These are phyloP conservation scores for Gossypium arboreum DNA, from an alignment of 345 rosid species.

Conservation along the genomic window DNA sequence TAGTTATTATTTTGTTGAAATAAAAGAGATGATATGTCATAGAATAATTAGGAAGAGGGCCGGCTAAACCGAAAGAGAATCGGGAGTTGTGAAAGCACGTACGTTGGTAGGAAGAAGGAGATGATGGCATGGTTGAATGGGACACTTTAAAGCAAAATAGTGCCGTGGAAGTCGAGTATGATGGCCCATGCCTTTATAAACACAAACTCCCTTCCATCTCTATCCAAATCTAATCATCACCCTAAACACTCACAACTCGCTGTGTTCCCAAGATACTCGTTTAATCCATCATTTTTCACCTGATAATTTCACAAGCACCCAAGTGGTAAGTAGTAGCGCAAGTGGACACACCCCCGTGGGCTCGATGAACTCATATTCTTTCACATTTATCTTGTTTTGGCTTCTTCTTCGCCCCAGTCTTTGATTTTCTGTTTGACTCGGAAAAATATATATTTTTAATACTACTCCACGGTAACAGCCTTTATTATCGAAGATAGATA, in stretches of 20 bases:
- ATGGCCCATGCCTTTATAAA: background rate
- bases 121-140: background rate
- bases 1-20: too few relatives aligned
- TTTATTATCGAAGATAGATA: background rate
- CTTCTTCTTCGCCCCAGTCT: background rate
- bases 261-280: background rate
- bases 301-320: background rate
- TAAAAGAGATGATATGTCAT: too few relatives aligned
- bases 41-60: background rate
- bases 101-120: background rate
- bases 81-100: slow-evolving; percentile 1
- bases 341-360: background rate
- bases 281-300: background rate
- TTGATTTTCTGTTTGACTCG: slow-evolving; percentile 1
- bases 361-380: background rate
- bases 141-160: background rate
- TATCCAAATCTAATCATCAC: background rate
- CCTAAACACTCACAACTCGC: background rate
- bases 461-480: background rate
- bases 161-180: slow-evolving; percentile 11
- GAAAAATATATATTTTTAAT: too few relatives aligned
- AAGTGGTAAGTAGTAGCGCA: background rate
- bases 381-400: background rate
- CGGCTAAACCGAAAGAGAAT: background rate
- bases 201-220: background rate